Base-by-base conservation (phyloP, 148 eudicot species). In the Silene conica region DNA sequence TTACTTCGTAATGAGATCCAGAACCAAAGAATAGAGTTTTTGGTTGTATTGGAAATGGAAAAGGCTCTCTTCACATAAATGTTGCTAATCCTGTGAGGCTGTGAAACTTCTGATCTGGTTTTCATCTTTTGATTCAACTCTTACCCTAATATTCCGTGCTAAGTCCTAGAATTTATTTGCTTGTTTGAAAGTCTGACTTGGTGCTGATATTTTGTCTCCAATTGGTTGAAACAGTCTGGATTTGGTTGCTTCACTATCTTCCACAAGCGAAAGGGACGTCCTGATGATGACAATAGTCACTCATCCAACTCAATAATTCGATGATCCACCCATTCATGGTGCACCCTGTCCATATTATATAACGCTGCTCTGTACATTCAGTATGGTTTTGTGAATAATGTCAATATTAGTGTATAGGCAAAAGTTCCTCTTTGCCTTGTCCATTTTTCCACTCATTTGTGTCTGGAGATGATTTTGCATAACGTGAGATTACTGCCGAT, bases 251-350 rank as follows among this genome's bases (percentile, higher is more conserved):
- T 72, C 64, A 19, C 56, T 4, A 26, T 77, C 31, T 12, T 63
- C 0, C 46, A 43, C 28, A 72, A 34, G 71, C 59, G 80, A 3
- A 72, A 57, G 19, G 60, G 28, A 6, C 18, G 22, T 22, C 58
- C 18, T 21, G 23, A 10, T n/a, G 41, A 64, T 72, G 31, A 76
- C 65, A 69, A 73, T 50, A 80, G 82, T 65, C 79, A 76, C 50
- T 68, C 83, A 11, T 71, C 79, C 23, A 64, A 25, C 72, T 80
- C 83, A n/a, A 72, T 65, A 19, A 73, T 76, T 56, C 72, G 83
- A 72, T 80, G 74, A 80, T 34, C 25, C 57, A 20, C 45, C 50
- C 8, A 62, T 8, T 63, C 48, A 50, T 50, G 28, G 15, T 52
- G 64, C 31, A 31, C 8, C 6, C 4, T 77, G 70, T 61, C 23